These are phyloP conservation scores for Tetraselmis chui DNA, from an alignment of 139 green algal species.

Conservation along the genomic window DNA sequence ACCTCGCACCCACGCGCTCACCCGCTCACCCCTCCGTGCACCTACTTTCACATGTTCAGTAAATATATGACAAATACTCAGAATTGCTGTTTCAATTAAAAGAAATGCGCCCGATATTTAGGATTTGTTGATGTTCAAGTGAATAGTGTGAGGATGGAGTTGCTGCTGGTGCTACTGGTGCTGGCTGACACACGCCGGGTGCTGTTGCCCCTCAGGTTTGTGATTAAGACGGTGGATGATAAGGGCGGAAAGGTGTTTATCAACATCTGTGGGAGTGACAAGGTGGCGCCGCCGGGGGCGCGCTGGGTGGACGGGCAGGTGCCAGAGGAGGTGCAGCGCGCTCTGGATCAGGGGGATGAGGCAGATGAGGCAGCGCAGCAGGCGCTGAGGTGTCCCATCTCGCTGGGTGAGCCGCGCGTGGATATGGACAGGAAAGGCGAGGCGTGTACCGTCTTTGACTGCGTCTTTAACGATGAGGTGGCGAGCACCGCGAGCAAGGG, in stretches of 20 bases:
- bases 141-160: too few species aligned
- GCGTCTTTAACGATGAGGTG: slow-evolving; percentile 56
- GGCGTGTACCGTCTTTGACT: slow-evolving; percentile 53
- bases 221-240: slow-evolving; percentile 56
- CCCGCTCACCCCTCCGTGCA: too few species aligned
- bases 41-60: too few species aligned
- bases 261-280: slow-evolving; percentile 52
- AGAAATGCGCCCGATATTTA: too few species aligned
- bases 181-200: neutral
- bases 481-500: slow-evolving; percentile 10
- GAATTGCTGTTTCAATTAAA: too few species aligned
- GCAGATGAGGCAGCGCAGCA: slow-evolving; percentile 7
- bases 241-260: slow-evolving; percentile 62
- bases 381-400: slow-evolving; percentile 61
- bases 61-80: too few species aligned
- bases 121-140: too few species aligned
- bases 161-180: too few species aligned
- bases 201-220: slow-evolving; percentile 43
- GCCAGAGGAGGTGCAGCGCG: slow-evolving; percentile 13
- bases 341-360: slow-evolving; percentile 9
- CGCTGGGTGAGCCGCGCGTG: slow-evolving; percentile 22
- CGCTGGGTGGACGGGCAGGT: slow-evolving; percentile 36
- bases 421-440: slow-evolving; percentile 53
- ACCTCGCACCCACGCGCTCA: neutral
- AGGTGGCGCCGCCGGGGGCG: slow-evolving; percentile 38